Base-by-base conservation (phyloP, 306 rosid genomes). In the Prunus davidiana region DNA sequence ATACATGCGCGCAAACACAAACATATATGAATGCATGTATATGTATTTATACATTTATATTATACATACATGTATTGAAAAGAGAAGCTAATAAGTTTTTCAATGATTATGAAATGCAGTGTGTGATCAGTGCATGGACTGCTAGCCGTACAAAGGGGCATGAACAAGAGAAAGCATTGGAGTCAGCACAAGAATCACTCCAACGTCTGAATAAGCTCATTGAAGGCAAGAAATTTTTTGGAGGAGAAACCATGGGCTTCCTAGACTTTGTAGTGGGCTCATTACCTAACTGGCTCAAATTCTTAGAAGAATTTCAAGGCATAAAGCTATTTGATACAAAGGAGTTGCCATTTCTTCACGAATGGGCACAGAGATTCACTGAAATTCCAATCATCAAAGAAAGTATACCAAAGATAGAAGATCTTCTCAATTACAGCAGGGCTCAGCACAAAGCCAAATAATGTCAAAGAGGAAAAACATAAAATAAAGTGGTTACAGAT, bases 291-390 rank as follows among this genome's bases (percentile, higher is more conserved):
- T 86, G 92, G 91, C 83, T 86, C 50, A 46, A 6, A 3, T 73
- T 85, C 58, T 60, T 89, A 19, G 89, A 90, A 76, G 88, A 83
- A 67, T 73, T 76, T 67, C 86, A 38, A 46, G 93, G 88, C 15
- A 82, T 88, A 60, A 72, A 90, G 45, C 78, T 86, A 55, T 81
- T 87, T 30, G 84, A 88, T 7, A 3, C 12, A 62, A 70, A 87
- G 45, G 86, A 82, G 34, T 80, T 87, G 54, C 88, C 91, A 9
- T 83, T 76, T 61, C 73, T 87, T 1, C 80, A 28, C 69, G 79
- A 87, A 83, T 89, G 93, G 93, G 87, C 85, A 11, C 86, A 81
- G 69, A 82, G 86, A 56, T 87, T 79, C 67, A 49, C 66, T 25
- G 80, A 78, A 6, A 82, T 82, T 72, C 86, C 87, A 57, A 71